Conservation (phyloP, 106 monocot species). For the Acanthochlamys bracteata region DNA sequence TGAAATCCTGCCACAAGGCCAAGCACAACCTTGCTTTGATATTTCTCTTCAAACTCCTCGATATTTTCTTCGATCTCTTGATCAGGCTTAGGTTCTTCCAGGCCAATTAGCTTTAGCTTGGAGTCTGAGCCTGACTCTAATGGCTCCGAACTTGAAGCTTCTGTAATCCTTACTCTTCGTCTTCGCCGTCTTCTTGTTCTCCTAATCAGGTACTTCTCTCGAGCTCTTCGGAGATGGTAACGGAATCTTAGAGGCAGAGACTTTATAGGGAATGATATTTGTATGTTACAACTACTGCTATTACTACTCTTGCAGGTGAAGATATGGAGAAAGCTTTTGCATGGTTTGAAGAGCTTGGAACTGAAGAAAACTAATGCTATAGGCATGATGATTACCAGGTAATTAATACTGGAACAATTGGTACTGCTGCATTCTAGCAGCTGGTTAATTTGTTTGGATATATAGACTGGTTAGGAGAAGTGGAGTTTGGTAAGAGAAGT, state of each 20-base stretch:
- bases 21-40: background rate
- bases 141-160: no score
- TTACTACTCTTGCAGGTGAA: conserved; percentile 12
- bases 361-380: conserved; percentile 16
- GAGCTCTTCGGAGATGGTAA: background rate
- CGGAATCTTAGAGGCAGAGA: background rate
- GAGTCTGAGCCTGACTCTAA: no score
- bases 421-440: background rate
- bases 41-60: background rate
- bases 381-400: background rate
- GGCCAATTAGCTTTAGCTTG: no score
- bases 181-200: no score
- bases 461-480: background rate
- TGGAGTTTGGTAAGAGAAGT: conserved; percentile 1
- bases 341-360: conserved; percentile 25
- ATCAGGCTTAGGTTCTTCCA: background rate
- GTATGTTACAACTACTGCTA: background rate
- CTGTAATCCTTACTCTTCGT: no score
- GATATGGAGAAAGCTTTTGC: conserved; percentile 19
- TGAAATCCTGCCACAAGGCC: background rate
- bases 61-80: background rate
- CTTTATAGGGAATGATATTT: background rate
- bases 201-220: no score
- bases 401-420: no score
- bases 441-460: background rate